Percentiles rank a stretch among this genome's conserved stretches.
phyloP scores from a whole-genome alignment of 2,329 filamentous ascomycete species.

The Trichoderma atroviride region DNA sequence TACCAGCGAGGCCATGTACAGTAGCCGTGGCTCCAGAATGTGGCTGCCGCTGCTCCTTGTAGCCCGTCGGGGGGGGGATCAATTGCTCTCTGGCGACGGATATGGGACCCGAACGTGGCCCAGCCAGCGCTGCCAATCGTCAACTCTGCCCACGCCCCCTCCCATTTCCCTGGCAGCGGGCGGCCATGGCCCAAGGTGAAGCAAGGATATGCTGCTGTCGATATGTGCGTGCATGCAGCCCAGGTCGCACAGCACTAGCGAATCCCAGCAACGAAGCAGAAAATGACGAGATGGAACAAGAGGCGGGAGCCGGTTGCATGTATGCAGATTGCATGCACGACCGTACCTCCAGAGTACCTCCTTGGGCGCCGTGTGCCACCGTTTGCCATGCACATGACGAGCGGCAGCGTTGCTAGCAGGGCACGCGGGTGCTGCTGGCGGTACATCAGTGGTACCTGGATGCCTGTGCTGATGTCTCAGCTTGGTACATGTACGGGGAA shows the following conservation, averaged over 20 bases:
- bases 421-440: neutral
- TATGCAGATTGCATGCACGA: neutral
- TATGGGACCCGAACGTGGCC: conserved; percentile 28
- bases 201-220: conserved; percentile 15
- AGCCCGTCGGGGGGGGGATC: neutral
- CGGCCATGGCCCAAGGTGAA: conserved; percentile 20
- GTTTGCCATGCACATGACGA: conserved; percentile 4
- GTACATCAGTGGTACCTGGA: neutral
- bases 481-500: neutral
- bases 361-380: neutral
- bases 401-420: neutral
- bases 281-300: neutral
- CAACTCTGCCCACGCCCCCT: conserved; percentile 22
- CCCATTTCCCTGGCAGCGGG: conserved; percentile 19
- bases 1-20: neutral
- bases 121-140: conserved; percentile 3
- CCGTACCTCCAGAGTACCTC: neutral
- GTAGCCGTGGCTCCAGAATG: conserved; percentile 2
- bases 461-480: neutral
- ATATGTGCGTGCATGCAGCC: conserved; percentile 22
- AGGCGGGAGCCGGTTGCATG: neutral
- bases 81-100: conserved; percentile 10
- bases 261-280: neutral
- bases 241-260: conserved; percentile 15
- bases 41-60: conserved; percentile 3